Conservation (phyloP, 129 eudicot species). For the Arctium minus region DNA sequence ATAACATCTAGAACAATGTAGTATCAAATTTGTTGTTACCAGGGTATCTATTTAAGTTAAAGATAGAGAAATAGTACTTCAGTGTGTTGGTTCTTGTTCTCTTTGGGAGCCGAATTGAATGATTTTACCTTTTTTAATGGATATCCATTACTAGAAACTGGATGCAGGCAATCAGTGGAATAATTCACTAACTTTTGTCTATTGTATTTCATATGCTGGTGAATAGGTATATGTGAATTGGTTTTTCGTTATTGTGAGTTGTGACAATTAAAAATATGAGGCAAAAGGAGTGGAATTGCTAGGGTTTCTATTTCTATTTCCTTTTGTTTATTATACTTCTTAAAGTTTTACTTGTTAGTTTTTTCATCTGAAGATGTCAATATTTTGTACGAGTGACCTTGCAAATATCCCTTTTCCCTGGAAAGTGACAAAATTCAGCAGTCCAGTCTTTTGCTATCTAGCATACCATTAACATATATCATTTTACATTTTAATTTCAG, state of each 20-base stretch:
- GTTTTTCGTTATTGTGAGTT: background rate
- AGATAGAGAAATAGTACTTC: background rate
- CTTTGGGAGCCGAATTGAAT: background rate
- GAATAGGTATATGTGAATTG: background rate
- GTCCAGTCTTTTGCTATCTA: background rate
- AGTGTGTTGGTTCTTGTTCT: background rate
- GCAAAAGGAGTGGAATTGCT: background rate
- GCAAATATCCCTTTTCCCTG: background rate
- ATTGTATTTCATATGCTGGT: background rate
- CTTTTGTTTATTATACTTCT: background rate
- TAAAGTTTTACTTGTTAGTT: background rate
- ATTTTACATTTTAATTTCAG: conserved; percentile 38
- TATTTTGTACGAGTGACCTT: background rate
- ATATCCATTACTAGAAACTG: background rate
- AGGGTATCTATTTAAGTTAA: background rate
- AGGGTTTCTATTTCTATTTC: background rate
- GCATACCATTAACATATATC: background rate
- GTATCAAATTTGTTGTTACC: background rate
- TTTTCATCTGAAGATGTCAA: background rate
- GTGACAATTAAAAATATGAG: background rate
- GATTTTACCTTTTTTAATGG: background rate
- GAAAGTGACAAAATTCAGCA: background rate
- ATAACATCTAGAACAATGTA: background rate
- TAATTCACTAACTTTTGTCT: background rate
- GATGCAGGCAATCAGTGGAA: background rate